A percentile compares a stretch with the other conserved stretches of the same genome.
Evolutionary conservation across 1,139 yeast species (phyloP).

Genomic region (Kodamaea anthophila): DNA sequence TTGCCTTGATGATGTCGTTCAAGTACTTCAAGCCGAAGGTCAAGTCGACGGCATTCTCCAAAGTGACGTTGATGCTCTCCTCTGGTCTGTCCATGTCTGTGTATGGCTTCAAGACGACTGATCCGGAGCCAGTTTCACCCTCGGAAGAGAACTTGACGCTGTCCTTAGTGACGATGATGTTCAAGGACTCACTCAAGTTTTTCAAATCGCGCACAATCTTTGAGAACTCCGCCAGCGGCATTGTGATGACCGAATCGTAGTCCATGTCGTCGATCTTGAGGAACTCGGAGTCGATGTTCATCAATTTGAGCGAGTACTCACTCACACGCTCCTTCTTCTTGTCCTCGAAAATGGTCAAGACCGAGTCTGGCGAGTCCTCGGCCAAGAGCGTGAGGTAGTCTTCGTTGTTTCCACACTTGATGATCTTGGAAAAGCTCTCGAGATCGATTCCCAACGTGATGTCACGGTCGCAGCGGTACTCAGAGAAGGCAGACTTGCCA

Average conservation of each 20-base stretch:
- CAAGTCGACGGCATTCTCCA: conserved; percentile 82
- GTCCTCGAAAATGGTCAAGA: conserved; percentile 84
- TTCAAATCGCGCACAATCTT: conserved; percentile 86
- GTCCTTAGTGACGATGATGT: conserved; percentile 83
- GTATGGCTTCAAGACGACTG: conserved; percentile 78
- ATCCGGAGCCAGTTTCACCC: conserved; percentile 90
- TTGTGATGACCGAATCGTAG: conserved; percentile 75
- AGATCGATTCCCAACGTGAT: conserved; percentile 89
- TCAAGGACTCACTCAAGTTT: conserved; percentile 80
- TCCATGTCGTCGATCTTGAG: conserved; percentile 92
- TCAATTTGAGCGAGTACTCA: conserved; percentile 84
- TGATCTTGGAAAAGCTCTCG: conserved; percentile 77
- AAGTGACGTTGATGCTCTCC: conserved; percentile 65
- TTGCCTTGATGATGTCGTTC: conserved; percentile 86
- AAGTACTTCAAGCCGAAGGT: conserved; percentile 90
- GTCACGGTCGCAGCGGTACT: conserved; percentile 93
- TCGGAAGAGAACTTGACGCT: conserved; percentile 85
- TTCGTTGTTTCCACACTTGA: conserved; percentile 86
- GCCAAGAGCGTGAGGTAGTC: conserved; percentile 87
- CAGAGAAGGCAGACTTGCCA: conserved; percentile 85
- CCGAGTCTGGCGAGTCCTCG: conserved; percentile 83
- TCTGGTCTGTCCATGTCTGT: conserved; percentile 78
- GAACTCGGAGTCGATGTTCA: conserved; percentile 96
- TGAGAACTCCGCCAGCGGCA: conserved; percentile 87
- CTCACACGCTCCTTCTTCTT: conserved; percentile 85